A percentile compares a stretch with the other conserved stretches of the same genome.
These are phyloP conservation scores for Closterium sp. DNA, from an alignment of 139 green algal species.

Conservation along the genomic window DNA sequence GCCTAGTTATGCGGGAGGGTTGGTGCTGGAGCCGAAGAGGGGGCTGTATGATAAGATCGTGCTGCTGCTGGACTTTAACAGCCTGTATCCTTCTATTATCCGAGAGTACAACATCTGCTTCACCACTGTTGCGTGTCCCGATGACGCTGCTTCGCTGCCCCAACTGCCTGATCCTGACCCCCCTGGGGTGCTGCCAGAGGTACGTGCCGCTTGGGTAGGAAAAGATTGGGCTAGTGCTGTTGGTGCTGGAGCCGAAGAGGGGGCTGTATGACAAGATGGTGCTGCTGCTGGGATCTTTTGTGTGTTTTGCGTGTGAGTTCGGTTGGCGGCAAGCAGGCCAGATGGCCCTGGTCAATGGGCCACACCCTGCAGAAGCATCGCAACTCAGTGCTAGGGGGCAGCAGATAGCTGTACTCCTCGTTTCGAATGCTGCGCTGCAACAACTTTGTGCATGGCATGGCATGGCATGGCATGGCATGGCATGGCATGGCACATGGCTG, in stretches of 20 bases:
- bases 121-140: conserved; percentile 78
- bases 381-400: too few relatives aligned
- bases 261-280: conserved; percentile 97
- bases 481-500: neutral
- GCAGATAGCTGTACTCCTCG: too few relatives aligned
- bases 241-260: conserved; percentile 98
- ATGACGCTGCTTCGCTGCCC: neutral
- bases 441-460: too few relatives aligned
- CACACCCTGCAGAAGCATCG: too few relatives aligned
- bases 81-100: conserved; percentile 99
- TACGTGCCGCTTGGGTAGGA: too few relatives aligned
- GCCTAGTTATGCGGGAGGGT: conserved; percentile 78
- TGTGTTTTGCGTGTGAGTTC: too few relatives aligned
- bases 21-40: conserved; percentile 98
- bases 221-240: too few relatives aligned
- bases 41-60: conserved; percentile 97
- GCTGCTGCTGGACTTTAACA: conserved; percentile 99
- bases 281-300: conserved; percentile 92
- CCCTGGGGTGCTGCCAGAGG: conserved; percentile 45
- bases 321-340: too few relatives aligned
- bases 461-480: too few relatives aligned
- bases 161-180: neutral
- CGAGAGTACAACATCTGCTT: conserved; percentile 99
- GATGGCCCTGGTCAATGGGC: too few relatives aligned
- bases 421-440: too few relatives aligned